Evolutionary conservation across 2,329 filamentous ascomycete species (phyloP), one percentile per base, ranked within the genome.

Genomic region (Drechmeria coniospora): DNA sequence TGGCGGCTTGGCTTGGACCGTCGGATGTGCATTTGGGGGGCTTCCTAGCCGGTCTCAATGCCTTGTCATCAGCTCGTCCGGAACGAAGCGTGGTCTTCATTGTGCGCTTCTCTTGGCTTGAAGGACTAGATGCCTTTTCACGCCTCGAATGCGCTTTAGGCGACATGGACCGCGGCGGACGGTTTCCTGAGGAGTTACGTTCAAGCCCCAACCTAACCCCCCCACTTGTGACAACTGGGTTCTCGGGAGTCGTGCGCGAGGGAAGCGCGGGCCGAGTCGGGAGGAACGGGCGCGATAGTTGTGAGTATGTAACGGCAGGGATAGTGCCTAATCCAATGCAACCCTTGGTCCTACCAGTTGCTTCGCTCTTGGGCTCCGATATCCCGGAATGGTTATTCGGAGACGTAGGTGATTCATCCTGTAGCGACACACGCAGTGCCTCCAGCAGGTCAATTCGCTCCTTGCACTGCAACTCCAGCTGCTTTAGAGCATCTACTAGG

Each of bases 391-490:
- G n/a, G n/a, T n/a, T n/a, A 25, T 17, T 38, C 6, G 32, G 23
- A 18, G 31, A 21, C 8, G 30, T 16, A n/a, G 31, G 27, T 23
- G 32, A 25, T 22, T 42, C 35, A 36, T 46, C 65, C 33, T 62
- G 50, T 31, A 70, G 59, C n/a, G 71, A 75, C 37, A 79, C 61
- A 34, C 75, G 71, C 32, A 95, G 58, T 6, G 86, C 79, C 46
- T 90, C 79, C 6, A 95, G 64, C 19, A 95, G 61, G 47, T 93
- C 83, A 27, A 94, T 82, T 26, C 86, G 71, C 54, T 95, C 87
- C 51, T 90, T 87, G 53, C 86, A 94, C 54, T 94, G 87, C 36
- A 86, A 50, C 48, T 95, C 84, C 45, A 95, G 68, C 43, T 84
- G 68, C 32, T 73, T 71, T 34, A 95, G 56, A 26, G 84, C 92